These are phyloP conservation scores for Macrophomina phaseolina DNA, from an alignment of 2,329 filamentous ascomycete species.

Conservation along the genomic window DNA sequence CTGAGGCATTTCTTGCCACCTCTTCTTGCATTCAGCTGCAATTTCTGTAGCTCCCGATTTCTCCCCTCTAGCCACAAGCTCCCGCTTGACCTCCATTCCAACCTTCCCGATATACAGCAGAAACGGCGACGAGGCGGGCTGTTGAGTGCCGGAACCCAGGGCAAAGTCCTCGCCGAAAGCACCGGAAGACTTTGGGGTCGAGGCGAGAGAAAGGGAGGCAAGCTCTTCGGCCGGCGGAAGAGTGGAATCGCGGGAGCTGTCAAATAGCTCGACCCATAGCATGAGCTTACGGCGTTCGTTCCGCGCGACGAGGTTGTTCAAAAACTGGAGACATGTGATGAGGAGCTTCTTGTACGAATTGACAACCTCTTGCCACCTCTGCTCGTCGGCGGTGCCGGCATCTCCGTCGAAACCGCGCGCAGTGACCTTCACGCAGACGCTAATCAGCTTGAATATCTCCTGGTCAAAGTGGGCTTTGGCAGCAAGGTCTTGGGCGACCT, in stretches of 20 bases:
- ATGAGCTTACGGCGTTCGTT: constrained; percentile 70
- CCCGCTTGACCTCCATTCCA: constrained; percentile 46
- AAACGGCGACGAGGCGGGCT: constrained; percentile 48
- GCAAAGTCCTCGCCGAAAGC: constrained; percentile 11
- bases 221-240: constrained; percentile 35
- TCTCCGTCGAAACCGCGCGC: constrained; percentile 69
- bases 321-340: constrained; percentile 69
- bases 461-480: constrained; percentile 65
- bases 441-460: constrained; percentile 65
- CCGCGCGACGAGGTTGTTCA: constrained; percentile 69
- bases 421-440: constrained; percentile 68
- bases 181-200: constrained; percentile 28
- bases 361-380: constrained; percentile 69
- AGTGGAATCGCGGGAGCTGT: constrained; percentile 55
- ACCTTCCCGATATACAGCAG: constrained; percentile 48
- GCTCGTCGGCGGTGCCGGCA: constrained; percentile 65
- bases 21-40: constrained; percentile 46
- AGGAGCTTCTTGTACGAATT: constrained; percentile 70
- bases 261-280: constrained; percentile 69
- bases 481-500: constrained; percentile 67
- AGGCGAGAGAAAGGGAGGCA: constrained; percentile 3
- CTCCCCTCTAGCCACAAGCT: constrained; percentile 42
- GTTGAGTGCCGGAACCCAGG: constrained; percentile 30
- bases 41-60: constrained; percentile 49
- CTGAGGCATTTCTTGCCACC: constrained; percentile 47